Percentiles rank a stretch among this genome's conserved stretches.
Conservation (phyloP, 768 basidiomycete genomes). For the Lactarius indigo region DNA sequence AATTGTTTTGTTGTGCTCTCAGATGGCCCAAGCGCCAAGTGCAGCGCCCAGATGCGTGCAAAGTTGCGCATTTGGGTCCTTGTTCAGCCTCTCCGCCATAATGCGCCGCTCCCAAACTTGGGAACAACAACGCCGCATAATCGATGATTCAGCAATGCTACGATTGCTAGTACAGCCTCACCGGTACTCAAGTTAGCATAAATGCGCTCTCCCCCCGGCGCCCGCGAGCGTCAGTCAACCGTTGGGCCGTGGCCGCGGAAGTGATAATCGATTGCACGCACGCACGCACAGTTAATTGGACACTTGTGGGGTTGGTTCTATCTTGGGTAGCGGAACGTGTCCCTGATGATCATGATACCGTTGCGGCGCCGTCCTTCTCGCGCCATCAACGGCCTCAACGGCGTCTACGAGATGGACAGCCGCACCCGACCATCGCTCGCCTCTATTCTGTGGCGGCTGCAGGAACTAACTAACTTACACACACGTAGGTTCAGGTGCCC, state of each 20-base stretch:
- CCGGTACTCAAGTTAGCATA: neutral
- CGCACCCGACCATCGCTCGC: neutral
- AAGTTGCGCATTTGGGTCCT: neutral
- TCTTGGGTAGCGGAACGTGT: neutral
- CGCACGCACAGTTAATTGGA: neutral
- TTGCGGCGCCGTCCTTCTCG: constrained; percentile 1
- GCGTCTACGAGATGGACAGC: neutral
- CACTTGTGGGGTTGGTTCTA: neutral
- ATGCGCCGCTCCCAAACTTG: neutral
- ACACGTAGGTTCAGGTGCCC: neutral
- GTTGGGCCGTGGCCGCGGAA: neutral
- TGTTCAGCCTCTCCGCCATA: neutral
- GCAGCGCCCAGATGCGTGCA: neutral
- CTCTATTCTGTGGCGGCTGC: neutral
- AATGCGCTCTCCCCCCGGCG: neutral
- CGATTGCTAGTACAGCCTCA: neutral
- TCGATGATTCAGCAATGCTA: neutral
- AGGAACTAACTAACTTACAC: no score
- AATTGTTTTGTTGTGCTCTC: neutral
- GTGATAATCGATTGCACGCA: neutral
- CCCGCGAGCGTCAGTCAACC: neutral
- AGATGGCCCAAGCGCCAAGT: neutral
- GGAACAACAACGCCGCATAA: neutral
- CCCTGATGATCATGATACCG: constrained; percentile 10
- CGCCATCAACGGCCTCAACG: neutral